Percentiles rank a stretch among this genome's conserved stretches.
Conservation (phyloP, 1,284 basidiomycete species). For the Ustilago nuda region DNA sequence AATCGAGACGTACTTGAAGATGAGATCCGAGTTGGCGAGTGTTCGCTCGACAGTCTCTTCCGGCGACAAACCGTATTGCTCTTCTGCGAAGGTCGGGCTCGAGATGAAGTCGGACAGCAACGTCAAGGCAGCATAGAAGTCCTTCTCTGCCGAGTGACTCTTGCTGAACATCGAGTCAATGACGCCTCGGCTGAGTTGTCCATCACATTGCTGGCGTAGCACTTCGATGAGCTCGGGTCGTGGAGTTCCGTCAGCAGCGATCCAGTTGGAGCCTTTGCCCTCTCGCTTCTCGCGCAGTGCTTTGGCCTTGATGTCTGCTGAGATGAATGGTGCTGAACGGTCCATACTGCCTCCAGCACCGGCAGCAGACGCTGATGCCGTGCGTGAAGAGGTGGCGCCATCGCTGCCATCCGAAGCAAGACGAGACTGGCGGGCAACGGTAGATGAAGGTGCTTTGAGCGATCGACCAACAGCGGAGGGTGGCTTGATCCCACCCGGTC, state of each 20-base stretch:
- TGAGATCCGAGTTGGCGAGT: conserved; percentile 88
- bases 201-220: conserved; percentile 91
- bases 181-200: conserved; percentile 81
- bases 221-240: conserved; percentile 88
- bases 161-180: conserved; percentile 83
- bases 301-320: conserved; percentile 80
- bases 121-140: conserved; percentile 83
- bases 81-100: conserved; percentile 73
- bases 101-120: conserved; percentile 81
- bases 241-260: conserved; percentile 79
- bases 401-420: conserved; percentile 40
- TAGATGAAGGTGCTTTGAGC: conserved; percentile 49
- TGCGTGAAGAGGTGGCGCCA: conserved; percentile 26
- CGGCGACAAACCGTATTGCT: conserved; percentile 74
- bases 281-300: conserved; percentile 82
- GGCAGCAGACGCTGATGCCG: conserved; percentile 29
- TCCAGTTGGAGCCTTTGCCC: conserved; percentile 71
- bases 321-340: conserved; percentile 75
- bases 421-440: conserved; percentile 35
- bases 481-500: conserved; percentile 51
- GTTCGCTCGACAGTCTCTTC: conserved; percentile 79
- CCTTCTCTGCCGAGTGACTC: conserved; percentile 94
- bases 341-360: conserved; percentile 32
- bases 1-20: conserved; percentile 92
- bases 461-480: conserved; percentile 54